A percentile compares a stretch with the other conserved stretches of the same genome.
Conservation (phyloP, 306 rosid species). For the Cucumis hystrix region DNA sequence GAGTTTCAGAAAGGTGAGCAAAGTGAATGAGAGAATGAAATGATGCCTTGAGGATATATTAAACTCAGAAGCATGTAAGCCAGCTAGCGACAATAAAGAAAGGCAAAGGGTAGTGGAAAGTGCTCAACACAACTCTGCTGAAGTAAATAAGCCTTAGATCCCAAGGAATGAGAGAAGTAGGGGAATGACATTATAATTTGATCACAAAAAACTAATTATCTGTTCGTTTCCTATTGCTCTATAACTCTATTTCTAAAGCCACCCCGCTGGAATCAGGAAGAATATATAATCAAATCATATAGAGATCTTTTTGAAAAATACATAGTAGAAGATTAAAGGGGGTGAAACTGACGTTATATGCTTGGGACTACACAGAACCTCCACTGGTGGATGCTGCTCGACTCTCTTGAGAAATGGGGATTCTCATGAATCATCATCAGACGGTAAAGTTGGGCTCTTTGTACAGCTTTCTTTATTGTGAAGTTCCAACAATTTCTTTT, state of each 20-base stretch:
- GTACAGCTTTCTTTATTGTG: constrained; percentile 65
- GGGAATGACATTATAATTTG: neutral
- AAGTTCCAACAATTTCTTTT: constrained; percentile 69
- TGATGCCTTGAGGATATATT: neutral
- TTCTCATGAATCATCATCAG: constrained; percentile 27
- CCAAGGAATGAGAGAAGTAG: neutral
- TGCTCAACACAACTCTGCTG: constrained; percentile 1
- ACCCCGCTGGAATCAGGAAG: neutral
- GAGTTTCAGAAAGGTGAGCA: neutral
- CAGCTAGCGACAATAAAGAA: neutral
- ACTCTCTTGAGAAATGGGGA: neutral
- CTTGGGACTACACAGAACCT: neutral
- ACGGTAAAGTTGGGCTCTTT: constrained; percentile 49
- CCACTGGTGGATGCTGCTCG: neutral
- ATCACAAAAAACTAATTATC: neutral
- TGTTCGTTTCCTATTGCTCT: constrained; percentile 1
- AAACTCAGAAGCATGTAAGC: neutral
- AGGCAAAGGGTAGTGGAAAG: neutral
- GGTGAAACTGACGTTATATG: neutral
- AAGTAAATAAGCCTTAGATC: neutral
- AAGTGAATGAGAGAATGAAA: constrained; percentile 1
- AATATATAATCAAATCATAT: neutral
- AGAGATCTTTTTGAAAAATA: neutral
- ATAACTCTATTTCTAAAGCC: neutral
- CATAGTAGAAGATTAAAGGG: constrained; percentile 1